phyloP scores from a whole-genome alignment of 441 rosid species.

The Pelargonium hybrid region DNA sequence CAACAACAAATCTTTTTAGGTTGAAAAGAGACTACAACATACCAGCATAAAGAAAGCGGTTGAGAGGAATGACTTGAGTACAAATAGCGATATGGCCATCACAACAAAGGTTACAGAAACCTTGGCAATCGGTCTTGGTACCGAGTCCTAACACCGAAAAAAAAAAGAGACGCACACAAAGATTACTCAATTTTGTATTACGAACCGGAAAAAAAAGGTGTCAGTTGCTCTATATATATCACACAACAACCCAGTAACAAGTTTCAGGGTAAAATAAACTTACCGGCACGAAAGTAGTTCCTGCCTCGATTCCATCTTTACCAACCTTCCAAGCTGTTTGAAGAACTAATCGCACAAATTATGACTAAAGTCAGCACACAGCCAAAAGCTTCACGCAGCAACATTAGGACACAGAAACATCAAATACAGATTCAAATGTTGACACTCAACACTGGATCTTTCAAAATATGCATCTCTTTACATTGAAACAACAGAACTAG shows the following conservation, averaged over 20 bases:
- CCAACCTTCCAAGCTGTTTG: conserved; percentile 72
- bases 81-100: conserved; percentile 38
- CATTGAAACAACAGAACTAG: too few species aligned
- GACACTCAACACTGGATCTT: too few species aligned
- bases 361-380: conserved; percentile 14
- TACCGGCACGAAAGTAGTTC: conserved; percentile 74
- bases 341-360: conserved; percentile 30
- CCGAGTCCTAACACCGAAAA: conserved; percentile 33
- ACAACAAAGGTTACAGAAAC: conserved; percentile 43
- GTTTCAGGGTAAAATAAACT: conserved; percentile 23
- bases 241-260: neutral
- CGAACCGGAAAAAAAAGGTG: too few species aligned
- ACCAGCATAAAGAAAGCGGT: conserved; percentile 81
- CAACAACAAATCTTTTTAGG: neutral
- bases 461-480: too few species aligned
- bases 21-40: conserved; percentile 16
- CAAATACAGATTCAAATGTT: neutral
- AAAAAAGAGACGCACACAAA: conserved; percentile 11
- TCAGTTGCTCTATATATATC: too few species aligned
- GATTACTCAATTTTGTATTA: neutral
- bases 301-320: conserved; percentile 73
- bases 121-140: conserved; percentile 78
- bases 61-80: conserved; percentile 64
- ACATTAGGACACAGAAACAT: neutral
- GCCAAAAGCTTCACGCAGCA: neutral